A percentile compares a stretch with the other conserved stretches of the same genome.
These are phyloP conservation scores for Cicer pinnatifidum DNA, from an alignment of 306 rosid species.

Conservation along the genomic window DNA sequence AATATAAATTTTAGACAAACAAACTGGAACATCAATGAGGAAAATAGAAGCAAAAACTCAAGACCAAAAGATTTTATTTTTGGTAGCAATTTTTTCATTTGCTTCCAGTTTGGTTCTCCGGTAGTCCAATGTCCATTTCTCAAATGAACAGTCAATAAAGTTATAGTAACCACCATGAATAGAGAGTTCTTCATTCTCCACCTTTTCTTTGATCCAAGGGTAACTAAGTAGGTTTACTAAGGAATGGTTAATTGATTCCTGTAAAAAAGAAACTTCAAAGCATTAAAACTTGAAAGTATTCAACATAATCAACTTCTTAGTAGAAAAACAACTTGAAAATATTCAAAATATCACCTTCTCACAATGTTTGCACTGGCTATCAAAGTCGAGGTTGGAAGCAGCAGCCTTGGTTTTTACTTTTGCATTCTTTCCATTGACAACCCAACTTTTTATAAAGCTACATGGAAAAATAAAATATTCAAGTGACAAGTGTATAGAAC, in stretches of 20 bases:
- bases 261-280: constrained; percentile 32
- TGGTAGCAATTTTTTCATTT: constrained; percentile 57
- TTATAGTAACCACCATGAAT: constrained; percentile 93
- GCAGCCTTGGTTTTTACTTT: constrained; percentile 66
- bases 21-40: constrained; percentile 6
- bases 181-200: constrained; percentile 64
- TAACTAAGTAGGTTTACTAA: constrained; percentile 80
- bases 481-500: constrained; percentile 41
- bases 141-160: constrained; percentile 88
- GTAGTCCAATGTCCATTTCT: constrained; percentile 95
- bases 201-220: constrained; percentile 94
- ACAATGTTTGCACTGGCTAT: constrained; percentile 84
- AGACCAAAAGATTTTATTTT: constrained; percentile 67
- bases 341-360: constrained; percentile 69
- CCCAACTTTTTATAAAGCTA: constrained; percentile 87
- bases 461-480: constrained; percentile 37
- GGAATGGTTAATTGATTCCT: constrained; percentile 85
- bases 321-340: background rate
- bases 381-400: constrained; percentile 75
- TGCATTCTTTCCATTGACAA: constrained; percentile 76
- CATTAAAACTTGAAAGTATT: constrained; percentile 3
- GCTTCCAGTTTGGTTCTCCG: constrained; percentile 56
- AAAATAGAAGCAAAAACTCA: constrained; percentile 49
- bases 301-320: constrained; percentile 30
- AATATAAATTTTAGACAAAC: constrained; percentile 23